These are phyloP conservation scores for Sambucus nigra DNA, from an alignment of 129 eudicot species.

Conservation along the genomic window DNA sequence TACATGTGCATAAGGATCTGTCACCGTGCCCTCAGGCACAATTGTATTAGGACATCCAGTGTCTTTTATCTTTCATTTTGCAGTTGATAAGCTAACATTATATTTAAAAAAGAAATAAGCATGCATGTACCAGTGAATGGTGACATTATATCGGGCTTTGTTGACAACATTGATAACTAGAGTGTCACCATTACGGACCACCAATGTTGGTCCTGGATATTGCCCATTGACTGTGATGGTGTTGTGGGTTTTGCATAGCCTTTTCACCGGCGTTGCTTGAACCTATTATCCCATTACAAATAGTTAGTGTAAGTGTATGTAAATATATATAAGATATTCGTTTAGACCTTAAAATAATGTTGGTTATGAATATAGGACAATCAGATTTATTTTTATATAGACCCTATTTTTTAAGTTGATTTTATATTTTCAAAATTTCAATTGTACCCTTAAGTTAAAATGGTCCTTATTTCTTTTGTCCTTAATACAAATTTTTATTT, in stretches of 20 bases:
- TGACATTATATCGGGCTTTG: slow-evolving; percentile 73
- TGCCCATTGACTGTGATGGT: slow-evolving; percentile 83
- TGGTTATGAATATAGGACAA: too few relatives aligned
- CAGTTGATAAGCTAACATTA: background rate
- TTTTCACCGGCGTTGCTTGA: slow-evolving; percentile 86
- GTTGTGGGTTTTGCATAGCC: slow-evolving; percentile 69
- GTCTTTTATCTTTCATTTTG: background rate
- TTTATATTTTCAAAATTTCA: too few relatives aligned
- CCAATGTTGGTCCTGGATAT: slow-evolving; percentile 87
- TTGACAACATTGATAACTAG: slow-evolving; percentile 75
- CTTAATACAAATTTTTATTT: too few relatives aligned
- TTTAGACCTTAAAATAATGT: too few relatives aligned
- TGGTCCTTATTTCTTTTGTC: too few relatives aligned
- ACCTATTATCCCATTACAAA: slow-evolving; percentile 29
- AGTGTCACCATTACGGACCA: slow-evolving; percentile 75
- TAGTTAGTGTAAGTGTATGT: background rate
- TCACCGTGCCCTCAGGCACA: too few relatives aligned
- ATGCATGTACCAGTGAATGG: slow-evolving; percentile 82
- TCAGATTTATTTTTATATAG: too few relatives aligned
- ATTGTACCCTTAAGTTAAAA: too few relatives aligned
- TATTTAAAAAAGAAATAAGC: background rate
- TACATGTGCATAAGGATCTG: background rate
- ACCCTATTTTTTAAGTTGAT: too few relatives aligned
- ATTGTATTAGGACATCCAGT: too few relatives aligned
- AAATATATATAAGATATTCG: too few relatives aligned